Evolutionary conservation across 1,284 basidiomycete genomes (phyloP), one percentile per base, ranked within the genome.

Genomic region (Malassezia pachydermatis): DNA sequence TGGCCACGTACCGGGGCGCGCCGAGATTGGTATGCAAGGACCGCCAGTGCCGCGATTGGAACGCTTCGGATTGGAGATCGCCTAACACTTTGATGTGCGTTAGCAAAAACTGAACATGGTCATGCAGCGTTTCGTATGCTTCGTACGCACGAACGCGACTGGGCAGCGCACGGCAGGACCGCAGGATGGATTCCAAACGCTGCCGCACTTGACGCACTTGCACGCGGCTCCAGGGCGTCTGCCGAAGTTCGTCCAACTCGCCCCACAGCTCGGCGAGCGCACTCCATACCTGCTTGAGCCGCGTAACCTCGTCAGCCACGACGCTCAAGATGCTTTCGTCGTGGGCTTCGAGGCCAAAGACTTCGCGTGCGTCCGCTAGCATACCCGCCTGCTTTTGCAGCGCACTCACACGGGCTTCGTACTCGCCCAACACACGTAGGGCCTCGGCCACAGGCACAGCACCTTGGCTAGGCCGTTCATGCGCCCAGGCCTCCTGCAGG

Each of bases 111-210:
- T 84, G 80, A 49, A 99, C 77, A 16, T 84, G 79, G 41, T 98
- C 92, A 67, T 96, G 92, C 2, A 98, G 88, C 70, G 88, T 92
- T 76, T 98, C 94, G 67, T 96, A 98, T 0, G 94, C 94, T 8
- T 89, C 87, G 71, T 98, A 99, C 72, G 98, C 94, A 52, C 94
- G 81, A 94, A 98, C 98, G 48, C 90, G 80, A 41, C 87, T 94
- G 0, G 94, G 94, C 90, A 99, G 92, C 43, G 96, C 92, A 74
- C 90, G 89, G 16, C 90, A 96, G 25, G 87, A 88, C 22, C 79
- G 78, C 44, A 98, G 74, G 45, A 98, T 77, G 3, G 78, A 81
- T 64, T 99, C 94, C 50, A 98, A 82, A 62, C 89, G 86, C 67
- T 92, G 88, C 58, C 94, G 82, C 51, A 99, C 74, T 75, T 96